These are phyloP conservation scores for Candida nonsorbophila DNA, from an alignment of 805 yeast species.

Conservation along the genomic window DNA sequence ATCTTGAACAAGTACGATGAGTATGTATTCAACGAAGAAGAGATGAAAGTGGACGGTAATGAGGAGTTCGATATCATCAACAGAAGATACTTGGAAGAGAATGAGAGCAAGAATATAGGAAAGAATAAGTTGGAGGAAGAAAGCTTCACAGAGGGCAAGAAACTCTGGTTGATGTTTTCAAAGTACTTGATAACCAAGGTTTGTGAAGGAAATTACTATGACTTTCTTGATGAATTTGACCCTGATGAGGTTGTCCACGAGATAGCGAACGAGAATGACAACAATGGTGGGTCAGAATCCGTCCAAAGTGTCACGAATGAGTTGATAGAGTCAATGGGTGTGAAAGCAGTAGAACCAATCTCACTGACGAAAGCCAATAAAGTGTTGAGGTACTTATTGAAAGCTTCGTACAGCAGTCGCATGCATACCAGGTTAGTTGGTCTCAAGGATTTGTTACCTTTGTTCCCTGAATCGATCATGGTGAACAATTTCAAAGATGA, in stretches of 20 bases:
- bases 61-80: slow-evolving; percentile 3
- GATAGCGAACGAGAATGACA: background rate
- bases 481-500: slow-evolving; percentile 83
- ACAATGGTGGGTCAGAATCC: background rate
- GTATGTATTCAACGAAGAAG: slow-evolving; percentile 8
- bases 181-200: slow-evolving; percentile 38
- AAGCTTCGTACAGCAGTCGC: slow-evolving; percentile 19
- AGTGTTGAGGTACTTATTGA: slow-evolving; percentile 24
- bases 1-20: slow-evolving; percentile 30
- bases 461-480: slow-evolving; percentile 78
- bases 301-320: slow-evolving; percentile 1
- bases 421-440: slow-evolving; percentile 35
- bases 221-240: slow-evolving; percentile 10
- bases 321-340: slow-evolving; percentile 2
- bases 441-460: slow-evolving; percentile 77
- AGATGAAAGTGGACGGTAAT: slow-evolving; percentile 1
- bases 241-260: slow-evolving; percentile 4
- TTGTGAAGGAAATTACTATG: slow-evolving; percentile 14
- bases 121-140: slow-evolving; percentile 30
- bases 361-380: slow-evolving; percentile 6
- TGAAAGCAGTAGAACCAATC: slow-evolving; percentile 1
- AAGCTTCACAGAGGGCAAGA: slow-evolving; percentile 47
- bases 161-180: slow-evolving; percentile 69
- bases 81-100: slow-evolving; percentile 14
- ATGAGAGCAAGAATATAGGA: slow-evolving; percentile 28